Evolutionary conservation across 371 early-diverging fungal species (phyloP), one percentile per base, ranked within the genome.

Genomic region (Conidiobolus coronatus): DNA sequence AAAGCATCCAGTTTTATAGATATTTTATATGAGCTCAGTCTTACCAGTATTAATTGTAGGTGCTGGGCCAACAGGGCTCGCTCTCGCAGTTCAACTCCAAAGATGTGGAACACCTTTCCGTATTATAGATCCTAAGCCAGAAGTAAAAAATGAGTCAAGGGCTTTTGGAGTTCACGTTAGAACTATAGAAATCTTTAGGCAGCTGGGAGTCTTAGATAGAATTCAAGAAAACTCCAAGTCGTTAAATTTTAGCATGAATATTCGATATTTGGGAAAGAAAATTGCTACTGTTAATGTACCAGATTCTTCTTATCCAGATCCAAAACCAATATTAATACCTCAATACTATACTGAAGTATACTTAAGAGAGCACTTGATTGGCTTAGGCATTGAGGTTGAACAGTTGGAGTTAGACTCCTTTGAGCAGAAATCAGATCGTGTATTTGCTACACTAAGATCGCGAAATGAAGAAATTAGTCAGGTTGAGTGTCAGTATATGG

Each of bases 401-500:
- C 50, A 18, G 15, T 36, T 23, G 13, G 40, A 36, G 40, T 40
- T 47, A 13, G 40, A 13, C 1, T 15, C 12, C 2, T 47, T 38
- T n/a, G 15, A 39, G 2, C 21, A 19, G 4, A 40, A 40, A 12
- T 3, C 6, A 20, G 48, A 20, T 22, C 17, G 7, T 24, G 23
- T 37, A 13, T 22, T 20, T 7, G 48, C 48, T 6, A 20, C 12
- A 5, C 11, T 47, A 37, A 39, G 11, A 21, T 3, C 39, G 11
- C 39, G 21, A 36, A 51, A 44, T 15, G 52, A 50, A n/a, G 42
- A 45, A 11, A 52, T 49, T 21, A 21, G 24, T 1, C 40, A 56
- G 29, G 46, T 59, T 12, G 36, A 39, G 0, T 56, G 52, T 17
- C 39, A 57, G 41, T 62, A 60, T 29, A 33, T 62, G 23, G 40